phyloP scores from a whole-genome alignment of 805 yeast genomes.

The Ogataea allantospora region DNA sequence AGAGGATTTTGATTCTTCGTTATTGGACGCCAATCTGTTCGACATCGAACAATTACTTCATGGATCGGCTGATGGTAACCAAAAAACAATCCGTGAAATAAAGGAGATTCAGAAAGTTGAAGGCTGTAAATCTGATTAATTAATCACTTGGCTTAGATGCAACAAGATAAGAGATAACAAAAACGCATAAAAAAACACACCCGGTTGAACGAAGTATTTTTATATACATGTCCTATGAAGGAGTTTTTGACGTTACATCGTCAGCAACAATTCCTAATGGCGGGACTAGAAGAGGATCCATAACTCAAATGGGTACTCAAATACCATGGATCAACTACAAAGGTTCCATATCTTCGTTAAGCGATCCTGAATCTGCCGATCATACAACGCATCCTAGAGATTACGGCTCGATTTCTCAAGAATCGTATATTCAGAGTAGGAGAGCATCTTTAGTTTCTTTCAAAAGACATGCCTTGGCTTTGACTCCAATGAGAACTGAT shows the following conservation, averaged over 20 bases:
- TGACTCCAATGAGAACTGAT: constrained; percentile 21
- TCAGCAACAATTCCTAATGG: constrained; percentile 15
- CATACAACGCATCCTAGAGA: constrained; percentile 14
- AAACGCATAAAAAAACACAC: neutral
- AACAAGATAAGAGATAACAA: constrained; percentile 3
- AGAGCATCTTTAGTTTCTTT: constrained; percentile 28
- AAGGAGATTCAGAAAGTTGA: neutral
- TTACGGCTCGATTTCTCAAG: constrained; percentile 24
- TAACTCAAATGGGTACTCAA: constrained; percentile 16
- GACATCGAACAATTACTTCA: neutral
- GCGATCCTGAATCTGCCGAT: constrained; percentile 11
- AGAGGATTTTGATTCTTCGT: neutral
- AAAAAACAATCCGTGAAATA: neutral
- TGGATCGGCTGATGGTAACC: constrained; percentile 1
- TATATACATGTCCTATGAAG: constrained; percentile 12
- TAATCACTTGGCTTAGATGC: neutral
- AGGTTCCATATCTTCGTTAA: constrained; percentile 11
- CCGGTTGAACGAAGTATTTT: no score
- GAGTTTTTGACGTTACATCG: constrained; percentile 14
- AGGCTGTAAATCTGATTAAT: neutral
- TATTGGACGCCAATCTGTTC: neutral
- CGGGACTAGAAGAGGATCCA: constrained; percentile 24
- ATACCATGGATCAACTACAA: constrained; percentile 11
- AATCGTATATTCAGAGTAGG: constrained; percentile 24
- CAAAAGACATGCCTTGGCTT: constrained; percentile 11